A percentile compares a stretch with the other conserved stretches of the same genome.
phyloP scores from a whole-genome alignment of 768 basidiomycete species.

The Lactarius hengduanensis region DNA sequence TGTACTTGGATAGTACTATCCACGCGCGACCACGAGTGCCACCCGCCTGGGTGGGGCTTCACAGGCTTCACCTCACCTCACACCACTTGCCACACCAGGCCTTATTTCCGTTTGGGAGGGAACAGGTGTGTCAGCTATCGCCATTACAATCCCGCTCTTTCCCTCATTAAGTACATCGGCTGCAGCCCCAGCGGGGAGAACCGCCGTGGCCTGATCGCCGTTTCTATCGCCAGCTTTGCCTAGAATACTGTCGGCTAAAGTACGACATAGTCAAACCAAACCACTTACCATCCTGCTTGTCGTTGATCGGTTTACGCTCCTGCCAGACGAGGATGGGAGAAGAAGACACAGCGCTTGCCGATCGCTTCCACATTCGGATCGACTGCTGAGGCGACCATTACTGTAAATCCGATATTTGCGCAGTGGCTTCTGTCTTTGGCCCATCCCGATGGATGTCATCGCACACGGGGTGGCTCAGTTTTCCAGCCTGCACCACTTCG shows the following conservation, averaged over 20 bases:
- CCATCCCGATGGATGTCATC: not conserved
- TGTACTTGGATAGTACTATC: too few relatives aligned
- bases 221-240: not conserved
- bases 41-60: too few relatives aligned
- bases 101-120: not conserved
- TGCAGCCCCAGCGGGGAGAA: not conserved
- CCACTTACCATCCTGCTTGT: conserved; percentile 7
- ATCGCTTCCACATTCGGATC: not conserved
- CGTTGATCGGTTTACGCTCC: not conserved
- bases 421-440: not conserved
- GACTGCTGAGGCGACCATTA: not conserved
- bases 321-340: not conserved
- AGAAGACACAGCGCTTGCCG: conserved; percentile 7
- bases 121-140: not conserved
- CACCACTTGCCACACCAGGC: too few relatives aligned
- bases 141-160: not conserved
- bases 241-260: not conserved
- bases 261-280: not conserved
- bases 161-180: not conserved
- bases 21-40: too few relatives aligned
- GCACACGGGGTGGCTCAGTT: not conserved
- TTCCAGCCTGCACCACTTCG: not conserved
- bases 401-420: not conserved
- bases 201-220: not conserved
- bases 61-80: too few relatives aligned